Base-by-base conservation (phyloP, 306 rosid genomes). In the Begonia masoniana region DNA sequence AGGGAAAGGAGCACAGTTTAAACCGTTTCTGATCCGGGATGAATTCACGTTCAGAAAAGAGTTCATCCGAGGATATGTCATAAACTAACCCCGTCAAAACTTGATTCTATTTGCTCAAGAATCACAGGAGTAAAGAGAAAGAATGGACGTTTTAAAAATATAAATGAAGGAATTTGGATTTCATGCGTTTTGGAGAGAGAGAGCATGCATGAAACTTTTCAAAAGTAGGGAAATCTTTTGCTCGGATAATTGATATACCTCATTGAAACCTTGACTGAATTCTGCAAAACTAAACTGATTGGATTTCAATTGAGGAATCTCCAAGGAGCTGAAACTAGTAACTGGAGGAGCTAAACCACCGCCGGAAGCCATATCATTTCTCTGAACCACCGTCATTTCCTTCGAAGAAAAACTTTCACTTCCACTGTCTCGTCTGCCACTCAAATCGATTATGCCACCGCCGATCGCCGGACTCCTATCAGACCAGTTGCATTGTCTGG, bases 401-500 rank as follows among this genome's bases (percentile, higher is more conserved):
- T 79, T 78, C 17, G 95, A 82, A 56, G 94, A 82, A 65, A 78
- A 76, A 46, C 87, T 88, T 14, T 86, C 95, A 61, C 88, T 82
- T 35, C 84, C 88, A 55, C 57, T 61, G 60, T 84, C 64, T 63
- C 80, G 72, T 54, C 84, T 56, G 43, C 70, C 51, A 49, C 41
- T 50, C 10, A 60, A 47, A 36, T 49, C 35, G 21, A 59, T 9
- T 7, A 35, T 59, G 31, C 50, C 63, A 10, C 17, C 10, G 47
- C 9, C 50, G 12, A 19, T 48, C 62, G n/a, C 16, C 63, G 54
- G 10, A 24, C 6, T 26, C 64, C 41, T 60, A 4, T 45, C 39
- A 3, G 97, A 80, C 97, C 97, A 89, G 46, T 76, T 91, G 57
- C 99, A 85, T 42, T 91, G 99, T 46, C 99, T 79, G 0, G 99